These are phyloP conservation scores for Gaillardinia entomophila DNA, from an alignment of 805 yeast species.

Conservation along the genomic window DNA sequence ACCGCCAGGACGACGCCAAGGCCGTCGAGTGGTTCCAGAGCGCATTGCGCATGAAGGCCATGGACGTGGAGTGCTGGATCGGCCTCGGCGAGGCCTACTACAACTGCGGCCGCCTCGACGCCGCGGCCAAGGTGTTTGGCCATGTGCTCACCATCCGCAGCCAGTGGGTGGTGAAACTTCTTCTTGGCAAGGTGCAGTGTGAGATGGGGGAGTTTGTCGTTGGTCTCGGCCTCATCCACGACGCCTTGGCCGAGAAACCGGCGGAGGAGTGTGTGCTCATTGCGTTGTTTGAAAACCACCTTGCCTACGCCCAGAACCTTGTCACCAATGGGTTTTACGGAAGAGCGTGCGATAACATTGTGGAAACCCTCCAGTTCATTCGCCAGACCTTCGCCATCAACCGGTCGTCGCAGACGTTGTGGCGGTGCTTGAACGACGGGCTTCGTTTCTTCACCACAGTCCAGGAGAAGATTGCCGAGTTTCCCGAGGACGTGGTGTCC, in stretches of 20 bases:
- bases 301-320: conserved; percentile 48
- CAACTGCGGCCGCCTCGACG: conserved; percentile 78
- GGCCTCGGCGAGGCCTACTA: conserved; percentile 96
- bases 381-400: conserved; percentile 30
- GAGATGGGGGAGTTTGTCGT: conserved; percentile 61
- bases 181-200: conserved; percentile 61
- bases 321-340: conserved; percentile 59
- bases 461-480: conserved; percentile 43
- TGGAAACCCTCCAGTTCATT: conserved; percentile 41
- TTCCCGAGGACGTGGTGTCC: conserved; percentile 37
- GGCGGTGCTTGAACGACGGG: conserved; percentile 63
- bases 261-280: conserved; percentile 43
- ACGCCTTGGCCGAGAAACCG: conserved; percentile 38
- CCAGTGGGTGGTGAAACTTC: conserved; percentile 59
- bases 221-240: conserved; percentile 45
- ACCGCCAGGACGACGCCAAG: conserved; percentile 61
- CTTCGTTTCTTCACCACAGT: conserved; percentile 48
- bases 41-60: conserved; percentile 63
- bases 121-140: conserved; percentile 76
- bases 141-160: conserved; percentile 53
- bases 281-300: conserved; percentile 52
- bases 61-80: conserved; percentile 79
- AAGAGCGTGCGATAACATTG: conserved; percentile 49
- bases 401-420: conserved; percentile 44
- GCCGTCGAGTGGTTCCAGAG: conserved; percentile 89